Conservation (phyloP, 176 grass and related monocot genomes). For the Pontederia paniculata region DNA sequence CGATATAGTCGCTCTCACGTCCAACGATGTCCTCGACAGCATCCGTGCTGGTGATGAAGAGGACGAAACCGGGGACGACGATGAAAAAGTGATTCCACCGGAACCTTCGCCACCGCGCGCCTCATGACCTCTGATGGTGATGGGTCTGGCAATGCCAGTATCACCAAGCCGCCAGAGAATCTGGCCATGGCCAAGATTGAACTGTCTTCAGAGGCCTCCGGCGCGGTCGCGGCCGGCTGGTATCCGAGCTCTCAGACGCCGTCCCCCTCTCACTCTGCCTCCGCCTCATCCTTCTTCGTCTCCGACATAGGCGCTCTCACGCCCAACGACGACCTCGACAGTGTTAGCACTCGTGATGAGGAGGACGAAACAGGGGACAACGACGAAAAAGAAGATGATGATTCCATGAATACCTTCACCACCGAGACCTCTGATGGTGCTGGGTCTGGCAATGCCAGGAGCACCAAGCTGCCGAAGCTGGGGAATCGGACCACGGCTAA, state of each 20-base stretch:
- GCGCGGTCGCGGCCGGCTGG: conserved; percentile 17
- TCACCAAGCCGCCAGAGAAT: conserved; percentile 34
- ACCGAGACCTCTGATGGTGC: conserved; percentile 2
- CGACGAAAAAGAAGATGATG: conserved; percentile 20
- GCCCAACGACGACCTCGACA: conserved; percentile 48
- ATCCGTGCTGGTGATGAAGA: no score
- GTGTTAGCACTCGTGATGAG: conserved; percentile 30
- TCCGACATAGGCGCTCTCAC: no score
- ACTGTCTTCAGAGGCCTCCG: conserved; percentile 19
- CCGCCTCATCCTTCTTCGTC: conserved; percentile 38
- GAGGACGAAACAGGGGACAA: conserved; percentile 25
- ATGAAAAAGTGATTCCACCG: no score
- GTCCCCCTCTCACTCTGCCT: conserved; percentile 73
- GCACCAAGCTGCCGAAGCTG: no score
- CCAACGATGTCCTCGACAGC: no score
- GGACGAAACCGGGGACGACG: no score
- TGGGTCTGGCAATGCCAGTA: conserved; percentile 10
- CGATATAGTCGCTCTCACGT: no score
- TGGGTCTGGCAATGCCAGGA: background rate
- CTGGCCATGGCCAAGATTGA: conserved; percentile 14
- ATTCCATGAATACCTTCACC: conserved; percentile 39
- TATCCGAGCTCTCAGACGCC: conserved; percentile 37
- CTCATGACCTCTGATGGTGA: no score
- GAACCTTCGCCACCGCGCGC: no score
- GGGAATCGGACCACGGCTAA: background rate